phyloP scores from a whole-genome alignment of 768 basidiomycete species.

The Chalciporus piperatus region DNA sequence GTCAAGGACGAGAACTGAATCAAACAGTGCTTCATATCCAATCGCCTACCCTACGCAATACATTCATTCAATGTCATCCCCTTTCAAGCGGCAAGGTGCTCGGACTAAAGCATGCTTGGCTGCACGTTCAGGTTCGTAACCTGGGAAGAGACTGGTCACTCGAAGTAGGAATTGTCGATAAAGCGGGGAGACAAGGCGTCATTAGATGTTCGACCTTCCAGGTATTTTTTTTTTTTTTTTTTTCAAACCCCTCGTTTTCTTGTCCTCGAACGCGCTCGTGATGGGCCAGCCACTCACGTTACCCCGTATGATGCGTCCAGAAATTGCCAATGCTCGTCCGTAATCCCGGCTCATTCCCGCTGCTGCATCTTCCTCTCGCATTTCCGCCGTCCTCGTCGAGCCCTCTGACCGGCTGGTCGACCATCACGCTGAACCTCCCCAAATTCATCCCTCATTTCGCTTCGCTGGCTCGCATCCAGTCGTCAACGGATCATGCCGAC shows the following conservation, averaged over 20 bases:
- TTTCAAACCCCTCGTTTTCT: constrained; percentile 3
- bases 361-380: constrained; percentile 69
- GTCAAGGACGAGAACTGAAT: constrained; percentile 39
- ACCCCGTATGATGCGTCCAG: constrained; percentile 39
- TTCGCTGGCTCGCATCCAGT: constrained; percentile 37
- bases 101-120: constrained; percentile 67
- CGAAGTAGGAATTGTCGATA: constrained; percentile 73
- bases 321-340: constrained; percentile 52
- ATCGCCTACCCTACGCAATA: constrained; percentile 66
- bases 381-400: constrained; percentile 56
- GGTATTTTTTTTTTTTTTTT: no score
- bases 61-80: constrained; percentile 66
- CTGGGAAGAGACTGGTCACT: constrained; percentile 69
- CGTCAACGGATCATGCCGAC: constrained; percentile 21
- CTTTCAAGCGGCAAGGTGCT: constrained; percentile 33
- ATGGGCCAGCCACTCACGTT: constrained; percentile 7
- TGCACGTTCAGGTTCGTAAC: constrained; percentile 73
- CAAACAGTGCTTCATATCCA: constrained; percentile 80
- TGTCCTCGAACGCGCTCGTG: not conserved
- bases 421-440: constrained; percentile 59
- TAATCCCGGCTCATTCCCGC: constrained; percentile 39
- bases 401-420: constrained; percentile 69
- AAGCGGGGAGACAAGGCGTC: constrained; percentile 52
- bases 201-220: constrained; percentile 78
- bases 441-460: constrained; percentile 60